Evolutionary conservation across 2,329 filamentous ascomycete species (phyloP).

Genomic region (Calonectria multiphialidica): DNA sequence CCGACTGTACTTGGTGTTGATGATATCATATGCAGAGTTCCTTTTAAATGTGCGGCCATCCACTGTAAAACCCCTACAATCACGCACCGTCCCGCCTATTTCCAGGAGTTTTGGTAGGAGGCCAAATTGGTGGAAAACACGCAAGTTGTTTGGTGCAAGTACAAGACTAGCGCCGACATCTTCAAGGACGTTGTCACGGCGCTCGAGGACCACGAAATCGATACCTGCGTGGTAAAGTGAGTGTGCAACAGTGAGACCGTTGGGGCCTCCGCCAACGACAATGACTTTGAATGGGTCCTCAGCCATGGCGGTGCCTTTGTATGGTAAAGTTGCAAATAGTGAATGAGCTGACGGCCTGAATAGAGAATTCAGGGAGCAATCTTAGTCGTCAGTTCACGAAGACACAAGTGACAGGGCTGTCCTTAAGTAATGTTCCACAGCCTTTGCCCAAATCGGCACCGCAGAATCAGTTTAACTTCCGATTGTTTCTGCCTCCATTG

Average conservation of each 20-base stretch:
- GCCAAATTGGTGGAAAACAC: constrained; percentile 17
- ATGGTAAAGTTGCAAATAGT: neutral
- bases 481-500: neutral
- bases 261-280: neutral
- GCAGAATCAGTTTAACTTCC: neutral
- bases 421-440: neutral
- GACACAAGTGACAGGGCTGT: neutral
- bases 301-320: neutral
- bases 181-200: constrained; percentile 31
- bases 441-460: neutral
- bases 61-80: neutral
- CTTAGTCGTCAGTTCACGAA: neutral
- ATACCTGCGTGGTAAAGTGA: neutral
- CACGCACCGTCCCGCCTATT: neutral
- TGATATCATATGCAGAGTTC: neutral
- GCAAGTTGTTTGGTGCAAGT: neutral
- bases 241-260: neutral
- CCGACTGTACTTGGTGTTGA: neutral
- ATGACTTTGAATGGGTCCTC: neutral
- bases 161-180: constrained; percentile 33
- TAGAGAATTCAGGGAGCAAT: neutral
- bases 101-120: neutral
- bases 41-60: neutral
- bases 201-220: constrained; percentile 47
- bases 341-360: neutral